These are phyloP conservation scores for Trichomonascaceae sp. DNA, from an alignment of 1,139 yeast species.

Conservation along the genomic window DNA sequence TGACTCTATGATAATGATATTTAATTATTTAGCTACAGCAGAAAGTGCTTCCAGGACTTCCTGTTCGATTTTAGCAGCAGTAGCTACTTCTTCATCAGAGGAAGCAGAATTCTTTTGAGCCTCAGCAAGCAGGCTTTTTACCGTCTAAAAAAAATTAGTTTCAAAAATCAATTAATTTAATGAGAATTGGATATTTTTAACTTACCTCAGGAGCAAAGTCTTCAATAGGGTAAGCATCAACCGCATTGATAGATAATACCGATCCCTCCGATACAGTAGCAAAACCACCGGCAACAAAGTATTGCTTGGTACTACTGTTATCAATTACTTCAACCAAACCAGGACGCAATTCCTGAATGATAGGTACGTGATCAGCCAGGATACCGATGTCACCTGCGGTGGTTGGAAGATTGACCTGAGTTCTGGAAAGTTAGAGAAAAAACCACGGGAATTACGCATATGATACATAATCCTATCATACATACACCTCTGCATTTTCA, in stretches of 20 bases:
- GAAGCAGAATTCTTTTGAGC: constrained; percentile 90
- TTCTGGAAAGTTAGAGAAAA: constrained; percentile 36
- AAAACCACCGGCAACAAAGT: constrained; percentile 89
- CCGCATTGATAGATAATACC: constrained; percentile 82
- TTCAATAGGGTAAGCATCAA: constrained; percentile 92
- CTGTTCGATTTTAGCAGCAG: constrained; percentile 91
- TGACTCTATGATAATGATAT: neutral
- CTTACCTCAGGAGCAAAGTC: constrained; percentile 64
- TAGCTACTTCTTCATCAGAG: constrained; percentile 77
- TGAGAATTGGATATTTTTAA: neutral
- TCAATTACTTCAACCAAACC: constrained; percentile 92
- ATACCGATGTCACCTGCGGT: constrained; percentile 96
- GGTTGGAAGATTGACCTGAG: constrained; percentile 96
- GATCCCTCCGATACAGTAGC: constrained; percentile 97
- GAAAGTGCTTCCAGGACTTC: constrained; percentile 95
- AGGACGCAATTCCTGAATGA: constrained; percentile 93
- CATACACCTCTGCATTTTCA: constrained; percentile 42
- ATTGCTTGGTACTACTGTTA: constrained; percentile 74
- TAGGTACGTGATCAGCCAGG: constrained; percentile 96
- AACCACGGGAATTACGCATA: neutral
- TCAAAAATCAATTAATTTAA: no score
- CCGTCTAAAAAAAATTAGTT: constrained; percentile 36
- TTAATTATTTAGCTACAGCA: constrained; percentile 68
- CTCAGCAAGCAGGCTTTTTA: constrained; percentile 78
- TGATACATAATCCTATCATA: neutral